A percentile compares a stretch with the other conserved stretches of the same genome.
Evolutionary conservation across 106 monocot species (phyloP).

Genomic region (Acorus calamus): DNA sequence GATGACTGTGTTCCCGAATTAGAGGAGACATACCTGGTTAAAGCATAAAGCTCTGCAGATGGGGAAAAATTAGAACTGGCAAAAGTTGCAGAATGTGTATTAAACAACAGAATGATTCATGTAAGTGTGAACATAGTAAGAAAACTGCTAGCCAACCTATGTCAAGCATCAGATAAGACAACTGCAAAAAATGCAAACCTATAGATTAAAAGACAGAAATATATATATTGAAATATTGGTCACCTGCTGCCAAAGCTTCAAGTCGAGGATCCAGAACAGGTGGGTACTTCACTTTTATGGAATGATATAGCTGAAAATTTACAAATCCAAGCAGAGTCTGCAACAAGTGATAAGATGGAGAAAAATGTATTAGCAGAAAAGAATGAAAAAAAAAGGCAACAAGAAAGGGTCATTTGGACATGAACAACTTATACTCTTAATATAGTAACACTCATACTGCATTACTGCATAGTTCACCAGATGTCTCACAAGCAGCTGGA

Average conservation of each 20-base stretch:
- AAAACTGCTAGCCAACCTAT: too few species aligned
- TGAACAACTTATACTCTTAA: too few species aligned
- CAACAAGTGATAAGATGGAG: slow-evolving; percentile 9
- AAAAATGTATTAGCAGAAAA: neutral
- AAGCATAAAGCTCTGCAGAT: slow-evolving; percentile 73
- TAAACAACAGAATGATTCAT: too few species aligned
- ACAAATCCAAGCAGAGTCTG: slow-evolving; percentile 94
- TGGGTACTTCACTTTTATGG: slow-evolving; percentile 82
- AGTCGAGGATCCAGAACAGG: slow-evolving; percentile 83
- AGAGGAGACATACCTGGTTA: slow-evolving; percentile 52
- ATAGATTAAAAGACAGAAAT: neutral
- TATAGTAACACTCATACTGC: too few species aligned
- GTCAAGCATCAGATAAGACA: neutral
- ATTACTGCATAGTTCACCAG: too few species aligned
- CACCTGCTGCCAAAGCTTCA: slow-evolving; percentile 96
- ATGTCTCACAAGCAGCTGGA: too few species aligned
- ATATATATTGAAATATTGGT: slow-evolving; percentile 3
- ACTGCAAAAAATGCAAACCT: neutral
- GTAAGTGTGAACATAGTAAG: too few species aligned
- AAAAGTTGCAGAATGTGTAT: neutral
- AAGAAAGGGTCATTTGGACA: too few species aligned
- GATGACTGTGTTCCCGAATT: slow-evolving; percentile 25
- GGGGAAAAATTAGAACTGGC: neutral
- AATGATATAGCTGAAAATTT: slow-evolving; percentile 92
- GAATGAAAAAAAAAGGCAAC: neutral